Evolutionary conservation across 768 basidiomycete genomes (phyloP).

Genomic region (Tylopilus balloui): DNA sequence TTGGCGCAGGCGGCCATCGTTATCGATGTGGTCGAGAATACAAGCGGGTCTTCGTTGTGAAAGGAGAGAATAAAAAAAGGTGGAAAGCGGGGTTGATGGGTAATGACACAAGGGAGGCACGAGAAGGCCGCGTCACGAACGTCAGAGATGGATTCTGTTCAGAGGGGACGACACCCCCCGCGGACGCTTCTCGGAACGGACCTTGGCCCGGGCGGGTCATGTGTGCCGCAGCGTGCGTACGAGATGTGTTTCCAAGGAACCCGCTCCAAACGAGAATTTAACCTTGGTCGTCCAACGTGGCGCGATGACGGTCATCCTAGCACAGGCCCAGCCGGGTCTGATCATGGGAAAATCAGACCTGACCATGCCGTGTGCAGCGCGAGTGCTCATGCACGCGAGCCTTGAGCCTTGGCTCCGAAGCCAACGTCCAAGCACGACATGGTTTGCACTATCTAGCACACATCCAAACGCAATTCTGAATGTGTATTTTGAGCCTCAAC

Average conservation of each 20-base stretch:
- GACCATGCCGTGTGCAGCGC: not conserved
- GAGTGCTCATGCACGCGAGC: not conserved
- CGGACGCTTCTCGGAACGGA: slow-evolving; percentile 5
- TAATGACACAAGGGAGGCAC: not conserved
- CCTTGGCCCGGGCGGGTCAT: not conserved
- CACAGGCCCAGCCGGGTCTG: not conserved
- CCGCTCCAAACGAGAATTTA: not conserved
- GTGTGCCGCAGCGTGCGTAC: not conserved
- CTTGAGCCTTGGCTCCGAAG: not conserved
- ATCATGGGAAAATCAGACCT: not conserved
- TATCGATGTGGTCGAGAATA: not conserved
- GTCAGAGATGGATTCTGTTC: not conserved
- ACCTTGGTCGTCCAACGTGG: not conserved
- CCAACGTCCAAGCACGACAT: not conserved
- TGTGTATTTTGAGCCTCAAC: too few species aligned
- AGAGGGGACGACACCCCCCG: not conserved
- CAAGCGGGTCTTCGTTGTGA: not conserved
- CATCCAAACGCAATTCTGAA: too few species aligned
- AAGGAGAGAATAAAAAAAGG: too few species aligned
- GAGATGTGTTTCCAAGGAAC: not conserved
- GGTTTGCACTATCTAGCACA: too few species aligned
- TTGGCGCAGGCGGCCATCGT: not conserved
- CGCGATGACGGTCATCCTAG: not conserved
- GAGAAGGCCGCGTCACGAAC: not conserved
- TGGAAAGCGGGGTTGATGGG: not conserved